Percentiles rank a stretch among this genome's conserved stretches.
These are phyloP conservation scores for Sclerotinia sclerotiorum DNA, from an alignment of 2,329 filamentous ascomycete species.

Conservation along the genomic window DNA sequence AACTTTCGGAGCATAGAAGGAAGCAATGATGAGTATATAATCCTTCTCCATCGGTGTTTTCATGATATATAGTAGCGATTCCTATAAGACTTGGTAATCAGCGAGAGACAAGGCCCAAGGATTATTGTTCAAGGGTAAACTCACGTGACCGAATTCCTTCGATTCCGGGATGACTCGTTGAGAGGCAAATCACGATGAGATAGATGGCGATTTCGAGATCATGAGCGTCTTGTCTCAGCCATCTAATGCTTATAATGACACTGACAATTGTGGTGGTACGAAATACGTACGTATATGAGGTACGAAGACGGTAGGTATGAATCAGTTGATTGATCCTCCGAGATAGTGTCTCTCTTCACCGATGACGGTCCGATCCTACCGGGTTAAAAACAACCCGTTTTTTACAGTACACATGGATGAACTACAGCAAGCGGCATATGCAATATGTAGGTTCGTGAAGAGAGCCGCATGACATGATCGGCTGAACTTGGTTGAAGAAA, in stretches of 20 bases:
- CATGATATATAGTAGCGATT: background rate
- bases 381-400: background rate
- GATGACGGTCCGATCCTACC: constrained; percentile 20
- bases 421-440: background rate
- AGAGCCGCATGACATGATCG: constrained; percentile 16
- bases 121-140: background rate
- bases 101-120: constrained; percentile 11
- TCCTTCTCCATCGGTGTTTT: constrained; percentile 14
- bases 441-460: constrained; percentile 4
- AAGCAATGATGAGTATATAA: background rate
- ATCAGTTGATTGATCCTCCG: constrained; percentile 1
- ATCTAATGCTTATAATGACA: constrained; percentile 6
- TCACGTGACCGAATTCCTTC: constrained; percentile 10
- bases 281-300: constrained; percentile 7
- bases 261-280: background rate
- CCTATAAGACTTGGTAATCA: constrained; percentile 17
- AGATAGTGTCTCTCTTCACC: constrained; percentile 7
- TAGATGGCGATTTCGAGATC: background rate
- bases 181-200: constrained; percentile 8
- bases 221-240: constrained; percentile 5
- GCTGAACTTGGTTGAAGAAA: constrained; percentile 12
- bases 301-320: constrained; percentile 16
- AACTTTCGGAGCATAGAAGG: background rate
- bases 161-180: background rate
- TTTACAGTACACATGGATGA: constrained; percentile 6